Evolutionary conservation across 2,329 filamentous ascomycete genomes (phyloP), one percentile per base, ranked within the genome.

Genomic region (Cladophialophora immunda): DNA sequence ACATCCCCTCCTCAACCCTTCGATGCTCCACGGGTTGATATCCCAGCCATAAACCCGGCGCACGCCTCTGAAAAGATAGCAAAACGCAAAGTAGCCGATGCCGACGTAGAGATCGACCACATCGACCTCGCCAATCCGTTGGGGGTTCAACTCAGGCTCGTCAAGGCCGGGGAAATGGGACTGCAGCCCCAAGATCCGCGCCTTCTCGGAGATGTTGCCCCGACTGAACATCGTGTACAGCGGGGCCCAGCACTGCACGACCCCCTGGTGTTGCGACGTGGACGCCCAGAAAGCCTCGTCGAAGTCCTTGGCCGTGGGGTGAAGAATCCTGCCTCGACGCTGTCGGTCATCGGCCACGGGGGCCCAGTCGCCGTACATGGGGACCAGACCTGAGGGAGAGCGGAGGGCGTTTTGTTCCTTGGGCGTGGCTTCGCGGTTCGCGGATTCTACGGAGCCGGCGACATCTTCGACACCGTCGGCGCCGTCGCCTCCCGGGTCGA

Each of bases 71-170:
- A 82, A 84, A 6, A 89, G 85, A 78, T 97, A 97, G 34, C 88
- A 91, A 75, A 97, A 97, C 3, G 91, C 87, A 79, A 98, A 97
- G 79, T 97, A 97, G 4, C 94, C 94, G 70, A 97, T 97, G 0
- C 94, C 94, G 0, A 92, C 92, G 80, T 97, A 97, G 67, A 98
- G 81, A 77, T 98, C 94, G 0, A 96, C 86, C 0, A 82, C 81
- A 58, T 77, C 77, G 22, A 78, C 74, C 29, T 78, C 74, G 7
- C 61, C 59, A 13, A 67, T 73, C 32, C 32, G 64, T 72, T 60
- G 68, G 15, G 59, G 68, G n/a, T 32, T 7, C 17, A 77, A 68
- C 27, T 73, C 73, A 17, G 62, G 58, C 22, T 67, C 76, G 1
- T 30, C 54, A 34, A 73, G 60, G 13, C 70, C 69, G 6, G 68